Conservation (phyloP, 768 basidiomycete species). For the Calocera viscosa region DNA sequence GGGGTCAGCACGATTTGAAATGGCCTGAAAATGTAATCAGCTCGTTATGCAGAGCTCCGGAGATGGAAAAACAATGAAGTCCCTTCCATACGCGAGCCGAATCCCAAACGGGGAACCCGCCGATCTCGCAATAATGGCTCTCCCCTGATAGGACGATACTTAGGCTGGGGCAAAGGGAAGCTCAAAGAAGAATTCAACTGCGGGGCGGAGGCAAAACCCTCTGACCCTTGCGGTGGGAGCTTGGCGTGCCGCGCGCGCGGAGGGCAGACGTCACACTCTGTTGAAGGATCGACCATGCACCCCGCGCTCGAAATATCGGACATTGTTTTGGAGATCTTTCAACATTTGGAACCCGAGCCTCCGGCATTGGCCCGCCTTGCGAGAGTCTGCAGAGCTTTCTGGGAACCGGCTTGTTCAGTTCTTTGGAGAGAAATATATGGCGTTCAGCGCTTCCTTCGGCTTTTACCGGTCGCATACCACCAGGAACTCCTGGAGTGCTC, state of each 20-base stretch:
- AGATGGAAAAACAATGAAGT: too few species aligned
- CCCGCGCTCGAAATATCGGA: background rate
- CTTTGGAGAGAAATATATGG: background rate
- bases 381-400: background rate
- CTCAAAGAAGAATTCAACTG: background rate
- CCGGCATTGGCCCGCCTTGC: background rate
- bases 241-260: too few species aligned
- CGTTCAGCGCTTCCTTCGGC: background rate
- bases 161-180: background rate
- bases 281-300: background rate
- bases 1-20: too few species aligned
- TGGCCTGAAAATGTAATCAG: too few species aligned
- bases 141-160: background rate
- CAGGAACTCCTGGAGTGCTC: background rate
- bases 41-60: too few species aligned
- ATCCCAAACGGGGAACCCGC: background rate
- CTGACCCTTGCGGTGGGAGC: too few species aligned
- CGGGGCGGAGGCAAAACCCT: background rate
- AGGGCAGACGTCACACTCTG: background rate
- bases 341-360: background rate
- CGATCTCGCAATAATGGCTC: background rate
- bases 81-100: too few species aligned
- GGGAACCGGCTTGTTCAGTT: background rate
- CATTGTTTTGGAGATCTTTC: background rate
- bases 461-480: background rate